Percentiles rank a stretch among this genome's conserved stretches.
Evolutionary conservation across 1,284 basidiomycete genomes (phyloP).

Genomic region (Heterobasidion occidentale): DNA sequence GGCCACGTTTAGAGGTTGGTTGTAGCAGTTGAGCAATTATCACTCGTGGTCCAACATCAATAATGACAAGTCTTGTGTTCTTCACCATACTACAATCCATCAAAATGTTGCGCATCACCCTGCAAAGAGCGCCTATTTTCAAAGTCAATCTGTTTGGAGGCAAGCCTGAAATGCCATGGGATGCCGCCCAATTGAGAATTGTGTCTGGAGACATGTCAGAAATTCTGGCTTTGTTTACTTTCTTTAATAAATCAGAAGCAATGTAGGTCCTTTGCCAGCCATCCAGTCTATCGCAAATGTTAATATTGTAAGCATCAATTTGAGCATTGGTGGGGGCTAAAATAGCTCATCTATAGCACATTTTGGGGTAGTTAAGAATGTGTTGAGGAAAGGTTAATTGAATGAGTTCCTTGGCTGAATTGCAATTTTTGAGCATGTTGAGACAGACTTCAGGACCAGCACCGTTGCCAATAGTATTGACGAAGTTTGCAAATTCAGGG

Average conservation of each 20-base stretch:
- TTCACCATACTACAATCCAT: conserved; percentile 30
- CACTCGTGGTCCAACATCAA: conserved; percentile 18
- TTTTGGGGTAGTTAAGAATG: conserved; percentile 18
- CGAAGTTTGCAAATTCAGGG: conserved; percentile 24
- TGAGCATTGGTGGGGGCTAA: conserved; percentile 29
- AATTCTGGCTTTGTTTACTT: conserved; percentile 14
- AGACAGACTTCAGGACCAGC: conserved; percentile 20
- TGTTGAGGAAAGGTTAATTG: conserved; percentile 27
- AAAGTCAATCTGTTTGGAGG: conserved; percentile 23
- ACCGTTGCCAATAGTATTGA: conserved; percentile 31
- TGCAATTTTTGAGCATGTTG: conserved; percentile 10
- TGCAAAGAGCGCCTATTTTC: conserved; percentile 27
- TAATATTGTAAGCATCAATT: conserved; percentile 27
- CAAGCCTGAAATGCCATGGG: conserved; percentile 20
- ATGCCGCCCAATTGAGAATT: conserved; percentile 19
- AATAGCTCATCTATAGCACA: conserved; percentile 24
- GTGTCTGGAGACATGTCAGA: conserved; percentile 11
- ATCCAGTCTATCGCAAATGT: conserved; percentile 15
- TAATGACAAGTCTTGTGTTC: conserved; percentile 28
- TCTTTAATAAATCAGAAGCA: conserved; percentile 23
- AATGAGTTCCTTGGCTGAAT: conserved; percentile 18
- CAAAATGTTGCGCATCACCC: conserved; percentile 30
- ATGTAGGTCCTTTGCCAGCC: conserved; percentile 18
- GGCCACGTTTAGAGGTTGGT: conserved; percentile 7
- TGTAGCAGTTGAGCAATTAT: conserved; percentile 23